phyloP scores from a whole-genome alignment of 257 asterid genomes.

The Fraxinus cuspidata region DNA sequence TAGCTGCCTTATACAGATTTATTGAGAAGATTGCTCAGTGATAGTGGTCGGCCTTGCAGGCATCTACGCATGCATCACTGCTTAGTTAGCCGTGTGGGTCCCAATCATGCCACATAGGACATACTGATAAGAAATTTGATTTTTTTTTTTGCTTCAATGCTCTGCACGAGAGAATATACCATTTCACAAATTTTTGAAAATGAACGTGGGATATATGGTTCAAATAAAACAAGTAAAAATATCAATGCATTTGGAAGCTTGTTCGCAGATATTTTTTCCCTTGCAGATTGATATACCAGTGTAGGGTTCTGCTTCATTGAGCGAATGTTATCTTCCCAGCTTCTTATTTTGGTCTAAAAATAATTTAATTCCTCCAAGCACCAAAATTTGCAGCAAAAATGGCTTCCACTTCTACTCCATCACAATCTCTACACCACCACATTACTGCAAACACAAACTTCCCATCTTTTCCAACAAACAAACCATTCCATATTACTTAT shows the following conservation, averaged over 20 bases:
- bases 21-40: background rate
- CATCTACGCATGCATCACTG: background rate
- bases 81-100: background rate
- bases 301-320: conserved; percentile 46
- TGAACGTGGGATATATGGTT: conserved; percentile 20
- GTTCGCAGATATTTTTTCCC: conserved; percentile 44
- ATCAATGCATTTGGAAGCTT: conserved; percentile 51
- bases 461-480: conserved; percentile 31
- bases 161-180: background rate
- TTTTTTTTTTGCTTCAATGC: background rate
- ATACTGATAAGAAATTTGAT: background rate
- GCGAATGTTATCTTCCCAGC: conserved; percentile 47
- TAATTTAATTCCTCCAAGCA: conserved; percentile 2
- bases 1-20: no score
- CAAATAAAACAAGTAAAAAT: conserved; percentile 47
- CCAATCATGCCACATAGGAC: background rate
- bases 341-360: conserved; percentile 1
- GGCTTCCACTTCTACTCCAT: conserved; percentile 52
- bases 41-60: background rate
- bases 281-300: conserved; percentile 24
- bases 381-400: conserved; percentile 30
- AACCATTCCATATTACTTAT: conserved; percentile 33
- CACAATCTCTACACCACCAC: conserved; percentile 32
- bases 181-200: conserved; percentile 19
- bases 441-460: conserved; percentile 34